Percentiles rank a stretch among this genome's conserved stretches.
Evolutionary conservation across 1,284 basidiomycete genomes (phyloP).

Genomic region (Microbotryomycetes sp.): DNA sequence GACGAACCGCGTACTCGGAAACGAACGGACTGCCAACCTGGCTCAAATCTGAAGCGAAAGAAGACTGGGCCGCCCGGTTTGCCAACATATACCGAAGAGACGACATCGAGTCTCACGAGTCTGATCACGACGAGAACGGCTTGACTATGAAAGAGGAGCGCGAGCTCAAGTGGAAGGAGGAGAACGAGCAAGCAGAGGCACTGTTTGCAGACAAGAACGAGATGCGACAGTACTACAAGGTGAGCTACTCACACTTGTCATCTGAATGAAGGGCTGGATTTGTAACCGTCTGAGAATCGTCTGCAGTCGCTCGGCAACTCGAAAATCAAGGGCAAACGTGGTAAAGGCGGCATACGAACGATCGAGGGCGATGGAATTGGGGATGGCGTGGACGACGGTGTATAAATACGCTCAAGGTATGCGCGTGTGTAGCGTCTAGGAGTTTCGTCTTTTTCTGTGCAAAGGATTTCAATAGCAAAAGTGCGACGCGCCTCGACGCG

Average conservation of each 20-base stretch:
- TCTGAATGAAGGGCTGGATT: background rate
- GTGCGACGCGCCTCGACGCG: background rate
- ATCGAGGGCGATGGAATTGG: constrained; percentile 25
- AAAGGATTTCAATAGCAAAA: too few species aligned
- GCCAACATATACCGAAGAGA: constrained; percentile 22
- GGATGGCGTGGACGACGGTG: background rate
- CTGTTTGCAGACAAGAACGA: constrained; percentile 18
- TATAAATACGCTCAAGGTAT: background rate
- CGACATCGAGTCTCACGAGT: constrained; percentile 12
- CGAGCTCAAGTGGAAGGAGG: constrained; percentile 23
- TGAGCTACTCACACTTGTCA: background rate
- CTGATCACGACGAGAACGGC: constrained; percentile 24
- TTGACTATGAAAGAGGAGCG: constrained; percentile 29
- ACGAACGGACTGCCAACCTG: constrained; percentile 21
- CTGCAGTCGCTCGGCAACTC: constrained; percentile 25
- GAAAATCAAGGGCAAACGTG: constrained; percentile 25
- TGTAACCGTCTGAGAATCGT: background rate
- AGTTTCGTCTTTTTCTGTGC: background rate
- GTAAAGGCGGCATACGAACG: constrained; percentile 18
- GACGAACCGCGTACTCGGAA: constrained; percentile 13
- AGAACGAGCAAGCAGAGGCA: constrained; percentile 18
- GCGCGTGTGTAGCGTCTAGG: background rate
- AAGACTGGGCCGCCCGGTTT: constrained; percentile 25
- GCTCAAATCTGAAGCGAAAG: constrained; percentile 19
- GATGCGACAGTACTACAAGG: constrained; percentile 30